A percentile compares a stretch with the other conserved stretches of the same genome.
Evolutionary conservation across 345 rosid genomes (phyloP).

Genomic region (Isatis tinctoria): DNA sequence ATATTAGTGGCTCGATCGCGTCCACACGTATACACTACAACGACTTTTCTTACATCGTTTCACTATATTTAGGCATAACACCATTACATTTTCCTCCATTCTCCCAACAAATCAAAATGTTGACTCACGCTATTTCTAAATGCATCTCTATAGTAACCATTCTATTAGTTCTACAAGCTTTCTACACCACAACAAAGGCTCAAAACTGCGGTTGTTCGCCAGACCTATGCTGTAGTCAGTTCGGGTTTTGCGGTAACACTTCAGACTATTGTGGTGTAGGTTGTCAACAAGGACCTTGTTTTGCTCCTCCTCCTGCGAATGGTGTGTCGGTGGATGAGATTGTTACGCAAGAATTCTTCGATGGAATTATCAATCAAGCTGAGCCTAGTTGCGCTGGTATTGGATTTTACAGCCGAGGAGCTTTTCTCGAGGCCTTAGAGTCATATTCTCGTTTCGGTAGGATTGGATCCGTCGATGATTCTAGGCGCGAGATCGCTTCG

Average conservation of each 20-base stretch:
- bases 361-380: slow-evolving; percentile 50
- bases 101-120: slow-evolving; percentile 12
- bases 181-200: slow-evolving; percentile 1
- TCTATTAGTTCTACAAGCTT: slow-evolving; percentile 9
- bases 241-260: slow-evolving; percentile 41
- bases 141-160: slow-evolving; percentile 10
- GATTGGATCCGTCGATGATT: slow-evolving; percentile 43
- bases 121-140: slow-evolving; percentile 21
- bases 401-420: slow-evolving; percentile 52
- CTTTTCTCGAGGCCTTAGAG: slow-evolving; percentile 49
- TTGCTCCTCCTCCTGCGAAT: slow-evolving; percentile 35
- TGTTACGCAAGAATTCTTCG: slow-evolving; percentile 50
- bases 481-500: slow-evolving; percentile 71
- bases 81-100: background rate
- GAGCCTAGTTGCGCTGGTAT: slow-evolving; percentile 48
- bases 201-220: slow-evolving; percentile 43
- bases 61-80: slow-evolving; percentile 4
- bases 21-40: slow-evolving; percentile 13
- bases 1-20: slow-evolving; percentile 1
- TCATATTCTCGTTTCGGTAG: slow-evolving; percentile 53
- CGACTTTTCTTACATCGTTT: slow-evolving; percentile 18
- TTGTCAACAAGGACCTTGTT: slow-evolving; percentile 57
- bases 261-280: slow-evolving; percentile 46
- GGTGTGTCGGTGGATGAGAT: slow-evolving; percentile 37
- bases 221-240: slow-evolving; percentile 43